Conservation (phyloP, 768 basidiomycete species). For the Lactifluus volemus region DNA sequence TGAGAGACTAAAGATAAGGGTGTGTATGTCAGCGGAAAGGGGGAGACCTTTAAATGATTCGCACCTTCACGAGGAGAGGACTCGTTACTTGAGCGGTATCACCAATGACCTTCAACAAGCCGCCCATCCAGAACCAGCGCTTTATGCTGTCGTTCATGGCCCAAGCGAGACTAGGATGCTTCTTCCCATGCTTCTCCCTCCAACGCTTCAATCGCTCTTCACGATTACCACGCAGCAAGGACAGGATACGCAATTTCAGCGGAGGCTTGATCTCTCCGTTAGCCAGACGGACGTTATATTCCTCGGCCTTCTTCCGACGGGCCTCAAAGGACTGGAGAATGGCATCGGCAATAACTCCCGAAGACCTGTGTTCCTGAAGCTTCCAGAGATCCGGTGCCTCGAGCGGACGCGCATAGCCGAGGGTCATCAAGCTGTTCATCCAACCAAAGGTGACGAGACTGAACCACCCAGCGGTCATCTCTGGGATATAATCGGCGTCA, state of each 20-base stretch:
- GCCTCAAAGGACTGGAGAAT: constrained; percentile 59
- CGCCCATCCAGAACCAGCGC: constrained; percentile 73
- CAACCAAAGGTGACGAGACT: constrained; percentile 61
- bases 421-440: constrained; percentile 60
- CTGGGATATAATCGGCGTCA: constrained; percentile 55
- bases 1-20: constrained; percentile 54
- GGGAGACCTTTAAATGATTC: not conserved
- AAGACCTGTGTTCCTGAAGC: constrained; percentile 53
- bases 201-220: constrained; percentile 51
- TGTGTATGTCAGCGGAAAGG: not conserved
- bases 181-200: constrained; percentile 55
- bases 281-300: constrained; percentile 63
- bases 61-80: constrained; percentile 73
- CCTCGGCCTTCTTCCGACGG: constrained; percentile 45
- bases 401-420: constrained; percentile 76
- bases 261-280: constrained; percentile 56
- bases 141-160: constrained; percentile 73
- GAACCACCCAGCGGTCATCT: constrained; percentile 52
- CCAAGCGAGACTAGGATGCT: constrained; percentile 50
- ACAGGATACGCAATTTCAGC: constrained; percentile 41
- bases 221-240: constrained; percentile 48
- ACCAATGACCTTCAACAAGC: constrained; percentile 46
- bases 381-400: constrained; percentile 77
- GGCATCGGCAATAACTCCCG: constrained; percentile 49
- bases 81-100: constrained; percentile 68